phyloP scores from a whole-genome alignment of 306 rosid genomes.

The Albizia julibrissin region DNA sequence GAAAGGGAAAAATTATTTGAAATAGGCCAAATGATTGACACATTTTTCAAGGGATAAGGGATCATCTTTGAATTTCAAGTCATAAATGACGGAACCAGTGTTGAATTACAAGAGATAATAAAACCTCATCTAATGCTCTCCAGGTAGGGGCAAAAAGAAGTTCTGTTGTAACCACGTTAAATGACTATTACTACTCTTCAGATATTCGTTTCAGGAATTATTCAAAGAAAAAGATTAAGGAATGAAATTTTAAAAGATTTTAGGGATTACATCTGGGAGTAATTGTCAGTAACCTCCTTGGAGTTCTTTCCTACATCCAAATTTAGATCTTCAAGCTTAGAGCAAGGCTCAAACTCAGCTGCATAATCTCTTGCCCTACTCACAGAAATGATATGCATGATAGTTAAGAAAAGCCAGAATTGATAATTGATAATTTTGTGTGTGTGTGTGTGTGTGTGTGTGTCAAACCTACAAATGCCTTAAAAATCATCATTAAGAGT shows the following conservation, averaged over 20 bases:
- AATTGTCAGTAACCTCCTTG: constrained; percentile 45
- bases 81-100: not conserved
- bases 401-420: constrained; percentile 22
- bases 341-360: constrained; percentile 90
- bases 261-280: constrained; percentile 58
- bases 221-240: constrained; percentile 22
- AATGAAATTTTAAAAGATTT: constrained; percentile 19
- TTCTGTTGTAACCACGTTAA: constrained; percentile 1
- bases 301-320: constrained; percentile 75
- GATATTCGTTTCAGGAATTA: not conserved
- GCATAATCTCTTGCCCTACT: constrained; percentile 59
- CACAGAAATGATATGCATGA: constrained; percentile 30
- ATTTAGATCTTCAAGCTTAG: constrained; percentile 91
- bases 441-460: too few species aligned
- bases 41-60: not conserved
- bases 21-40: not conserved
- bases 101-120: not conserved
- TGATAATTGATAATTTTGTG: constrained; percentile 1
- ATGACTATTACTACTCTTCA: constrained; percentile 1
- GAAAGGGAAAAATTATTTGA: not conserved
- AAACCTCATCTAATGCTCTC: constrained; percentile 23
- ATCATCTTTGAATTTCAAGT: not conserved
- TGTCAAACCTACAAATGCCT: not conserved
- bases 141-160: not conserved
- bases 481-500: not conserved